Base-by-base conservation (phyloP, 805 yeast species). In the Tetrapisispora nanseiensis region DNA sequence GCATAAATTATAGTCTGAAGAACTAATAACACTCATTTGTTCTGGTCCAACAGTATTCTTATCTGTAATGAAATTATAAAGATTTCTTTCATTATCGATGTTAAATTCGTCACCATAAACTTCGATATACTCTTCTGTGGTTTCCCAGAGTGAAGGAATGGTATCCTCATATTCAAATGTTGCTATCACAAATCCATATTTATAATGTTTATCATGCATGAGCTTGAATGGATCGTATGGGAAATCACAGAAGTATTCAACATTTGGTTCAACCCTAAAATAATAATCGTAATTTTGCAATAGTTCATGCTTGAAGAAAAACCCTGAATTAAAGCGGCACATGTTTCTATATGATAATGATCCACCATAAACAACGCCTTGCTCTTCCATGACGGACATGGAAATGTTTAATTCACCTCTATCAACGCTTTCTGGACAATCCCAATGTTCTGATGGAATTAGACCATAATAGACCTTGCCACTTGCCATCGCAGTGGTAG, bases 261-360 rank as follows among this genome's bases (percentile, higher is more conserved):
- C 87, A 49, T 80, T 86, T 0, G 98, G 98, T 61, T 90, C 98
- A 11, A 90, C 95, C 49, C 98, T 73, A 78, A 95, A 89, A 66
- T 90, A 90, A 71, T 81, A 92, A 47, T 86, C 90, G 65, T 84
- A 92, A 27, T 80, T 70, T 35, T 68, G 61, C 51, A 89, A 64
- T 35, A 86, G 58, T 43, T 78, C 77, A 56, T 87, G 95, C 57
- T 83, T 75, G 67, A 77, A 90, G 66, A 92, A 92, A 59, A 72
- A 84, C 0, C 97, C 97, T 2, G 95, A 82, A 58, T 92, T 90
- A 67, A 82, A 90, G 30, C 95, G 74, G 62, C 97, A 92, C 97
- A 92, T 92, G 62, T 90, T 89, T 57, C 97, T 75, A 56, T 83
- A 83, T 1, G 86, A 77, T 49, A 66, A 60, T 1, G 83, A 75